Evolutionary conservation across 1,139 yeast genomes (phyloP).

Genomic region (Scheffersomyces parashehatae): DNA sequence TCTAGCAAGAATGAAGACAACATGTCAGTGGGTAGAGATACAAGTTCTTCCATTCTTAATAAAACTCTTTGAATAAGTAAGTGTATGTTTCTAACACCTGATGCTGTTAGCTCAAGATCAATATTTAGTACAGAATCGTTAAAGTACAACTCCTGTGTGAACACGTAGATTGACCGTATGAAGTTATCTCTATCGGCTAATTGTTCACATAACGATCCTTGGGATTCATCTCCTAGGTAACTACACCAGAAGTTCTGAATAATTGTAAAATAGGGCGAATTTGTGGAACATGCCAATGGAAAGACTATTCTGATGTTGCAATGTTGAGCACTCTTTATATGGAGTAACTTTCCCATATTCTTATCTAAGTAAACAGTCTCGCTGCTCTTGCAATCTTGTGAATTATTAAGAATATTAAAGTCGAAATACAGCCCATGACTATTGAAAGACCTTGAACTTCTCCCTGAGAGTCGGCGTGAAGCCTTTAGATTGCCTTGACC

Average conservation of each 20-base stretch:
- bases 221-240: conserved; percentile 60
- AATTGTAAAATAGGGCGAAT: conserved; percentile 16
- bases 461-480: too few relatives aligned
- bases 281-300: conserved; percentile 24
- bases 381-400: too few relatives aligned
- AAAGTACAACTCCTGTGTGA: conserved; percentile 35
- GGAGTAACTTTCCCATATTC: conserved; percentile 5
- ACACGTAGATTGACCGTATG: conserved; percentile 37
- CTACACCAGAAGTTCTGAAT: conserved; percentile 53
- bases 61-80: conserved; percentile 30
- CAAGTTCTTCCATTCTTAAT: conserved; percentile 17
- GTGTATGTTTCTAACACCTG: conserved; percentile 33
- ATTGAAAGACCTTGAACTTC: too few relatives aligned
- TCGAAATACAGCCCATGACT: too few relatives aligned
- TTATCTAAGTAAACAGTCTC: background rate
- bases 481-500: too few relatives aligned
- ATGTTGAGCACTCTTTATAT: conserved; percentile 4
- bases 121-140: conserved; percentile 37
- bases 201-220: conserved; percentile 42
- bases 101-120: conserved; percentile 45
- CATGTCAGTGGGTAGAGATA: conserved; percentile 1
- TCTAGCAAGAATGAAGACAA: conserved; percentile 37
- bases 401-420: too few relatives aligned
- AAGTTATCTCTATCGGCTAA: conserved; percentile 23
- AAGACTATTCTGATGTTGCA: conserved; percentile 35